Base-by-base conservation (phyloP, 108 stramenopile genomes). In the Stephanodiscus triporus region DNA sequence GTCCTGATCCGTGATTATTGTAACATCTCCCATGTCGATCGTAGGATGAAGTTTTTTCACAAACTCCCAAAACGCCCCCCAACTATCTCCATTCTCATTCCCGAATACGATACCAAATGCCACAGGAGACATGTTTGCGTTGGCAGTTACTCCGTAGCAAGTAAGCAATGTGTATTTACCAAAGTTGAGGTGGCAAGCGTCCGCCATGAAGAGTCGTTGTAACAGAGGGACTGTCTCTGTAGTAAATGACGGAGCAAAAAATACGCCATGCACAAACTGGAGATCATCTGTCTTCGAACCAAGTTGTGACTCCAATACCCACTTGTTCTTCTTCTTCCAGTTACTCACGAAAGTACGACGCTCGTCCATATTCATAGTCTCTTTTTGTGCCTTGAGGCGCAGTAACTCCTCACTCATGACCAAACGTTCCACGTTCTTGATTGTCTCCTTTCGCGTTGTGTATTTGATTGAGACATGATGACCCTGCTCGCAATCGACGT, bases 71-170 rank as follows among this genome's bases (percentile, higher is more conserved):
- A 59, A 59, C 6, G 4, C 29, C 16, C 7, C 17, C 58, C 58
- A 59, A 6, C 58, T 59, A 2, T 20, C 19, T 59, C 58, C 24
- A 59, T 59, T 26, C 29, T 59, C 58, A 59, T 59, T 59, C 4
- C 58, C 58, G 9, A 59, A 59, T 4, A 26, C 29, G 6, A 59
- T 59, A 20, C 27, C 58, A 59, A 59, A 59, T 17, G 58, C 19
- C 1, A 59, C 58, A 24, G 58, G 16, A 6, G 24, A 59, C 24
- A 26, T 59, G 24, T 20, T 59, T 1, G 17, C 17, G 9, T 59
- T 59, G 19, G 19, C 58, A 29, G 58, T 59, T 2, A 29, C 29
- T 29, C 58, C 24, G 6, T 59, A 59, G 24, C 17, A 20, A 17
- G 7, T 8, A 26, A 59, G 9, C 24, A 59, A 26, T 24, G 58